Evolutionary conservation across 495 filamentous ascomycete genomes (phyloP), one percentile per base, ranked within the genome.

Genomic region (Penicillium roqueforti): DNA sequence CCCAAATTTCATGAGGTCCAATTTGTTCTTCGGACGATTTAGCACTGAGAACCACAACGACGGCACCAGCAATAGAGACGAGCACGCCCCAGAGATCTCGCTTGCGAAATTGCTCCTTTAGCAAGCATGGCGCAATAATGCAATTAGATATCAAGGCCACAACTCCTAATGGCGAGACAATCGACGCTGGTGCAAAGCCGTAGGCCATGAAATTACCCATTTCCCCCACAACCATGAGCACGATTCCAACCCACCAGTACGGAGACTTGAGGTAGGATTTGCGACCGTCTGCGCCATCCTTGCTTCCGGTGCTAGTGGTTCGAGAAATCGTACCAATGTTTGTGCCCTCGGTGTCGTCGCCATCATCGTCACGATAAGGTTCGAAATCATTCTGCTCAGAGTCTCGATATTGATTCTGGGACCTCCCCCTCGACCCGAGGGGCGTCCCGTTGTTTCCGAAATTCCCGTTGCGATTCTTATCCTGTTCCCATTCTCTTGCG

Each of bases 181-280:
- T 96, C 11, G 92, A 97, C 3, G 93, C 93, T 16, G 93, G 92
- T n/a, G 93, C 93, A 66, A 98, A 98, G 10, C 93, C 93, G 66
- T 98, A 98, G 4, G 93, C 93, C 50, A 98, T 78, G 68, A 98
- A 98, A 68, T 98, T 98, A 19, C 93, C 93, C 54, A 84, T 83
- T 73, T 98, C 93, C 13, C 93, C 93, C n/a, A 95, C 70, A 6
- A 81, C 87, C 85, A 97, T 97, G 49, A 98, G 77, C 4, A 89
- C 75, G 48, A 97, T 90, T 9, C 93, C 93, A 45, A 80, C 72
- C 93, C 93, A 97, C 93, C 93, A 98, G 61, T 92, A 96, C 4
- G 91, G 91, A 10, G 91, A 95, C 43, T 83, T 83, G 38, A 98
- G 80, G 68, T 97, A 97, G n/a, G 76, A 81, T 56, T 85, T 80